These are phyloP conservation scores for Cyanidium caldarium DNA, from an alignment of 23 red algal genomes.

Conservation along the genomic window DNA sequence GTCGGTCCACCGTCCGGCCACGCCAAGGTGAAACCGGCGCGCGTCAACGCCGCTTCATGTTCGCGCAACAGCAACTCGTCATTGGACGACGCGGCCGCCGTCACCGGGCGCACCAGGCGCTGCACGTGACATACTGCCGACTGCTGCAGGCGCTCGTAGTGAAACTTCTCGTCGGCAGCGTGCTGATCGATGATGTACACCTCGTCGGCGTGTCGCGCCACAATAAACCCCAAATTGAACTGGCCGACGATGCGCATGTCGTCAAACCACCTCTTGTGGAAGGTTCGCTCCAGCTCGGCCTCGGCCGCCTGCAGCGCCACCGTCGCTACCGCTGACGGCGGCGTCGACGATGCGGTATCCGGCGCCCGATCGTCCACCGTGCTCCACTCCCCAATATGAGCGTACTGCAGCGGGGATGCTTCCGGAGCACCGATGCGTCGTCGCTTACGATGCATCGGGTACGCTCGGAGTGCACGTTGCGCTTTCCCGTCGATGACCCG, in stretches of 20 bases:
- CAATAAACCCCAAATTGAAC: conserved; percentile 82
- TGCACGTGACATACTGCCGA: conserved; percentile 25
- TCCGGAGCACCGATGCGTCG: no score
- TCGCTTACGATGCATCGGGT: no score
- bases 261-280: conserved; percentile 51
- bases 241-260: conserved; percentile 64
- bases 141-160: conserved; percentile 46
- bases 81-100: conserved; percentile 36
- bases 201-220: conserved; percentile 23
- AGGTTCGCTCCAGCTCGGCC: conserved; percentile 28
- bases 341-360: no score
- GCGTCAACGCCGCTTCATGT: conserved; percentile 18
- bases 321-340: no score
- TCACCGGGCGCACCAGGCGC: conserved; percentile 23
- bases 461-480: no score
- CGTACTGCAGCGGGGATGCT: no score
- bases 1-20: conserved; percentile 11
- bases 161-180: conserved; percentile 89
- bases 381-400: no score
- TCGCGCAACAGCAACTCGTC: conserved; percentile 50
- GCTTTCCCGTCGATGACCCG: no score
- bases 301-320: conserved; percentile 14
- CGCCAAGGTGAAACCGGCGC: conserved; percentile 34
- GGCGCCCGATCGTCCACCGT: no score
- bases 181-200: conserved; percentile 97